Base-by-base conservation (phyloP, 2,329 filamentous ascomycete species). In the Penicillium sp. region DNA sequence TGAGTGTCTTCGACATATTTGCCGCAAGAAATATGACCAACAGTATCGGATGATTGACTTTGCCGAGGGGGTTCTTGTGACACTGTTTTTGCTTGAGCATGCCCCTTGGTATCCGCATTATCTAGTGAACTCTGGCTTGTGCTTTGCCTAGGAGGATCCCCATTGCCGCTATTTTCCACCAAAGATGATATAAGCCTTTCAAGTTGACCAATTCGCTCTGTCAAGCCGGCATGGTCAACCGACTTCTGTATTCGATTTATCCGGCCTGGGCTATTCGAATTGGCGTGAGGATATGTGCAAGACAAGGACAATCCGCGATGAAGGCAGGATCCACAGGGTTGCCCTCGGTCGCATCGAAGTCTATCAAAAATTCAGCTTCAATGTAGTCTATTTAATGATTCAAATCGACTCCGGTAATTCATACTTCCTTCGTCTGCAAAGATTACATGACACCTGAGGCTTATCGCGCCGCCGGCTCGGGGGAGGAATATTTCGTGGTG, bases 261-360 rank as follows among this genome's bases (percentile, higher is more conserved):
- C 13, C 39, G 51, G 2, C 29, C 26, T 3, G 36, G 26, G 16
- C 16, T 31, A 7, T 26, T 29, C 19, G 43, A 16, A 21, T 28
- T 24, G 10, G 31, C 10, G 13, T 28, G 31, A 5, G 34, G 37
- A 37, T 57, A 57, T 23, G 54, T 54, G 73, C 83, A 84, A 60
- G 75, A 78, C 70, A 81, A 83, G 56, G 79, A 79, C 61, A 83
- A 80, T 54, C 81, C 81, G 51, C 81, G 76, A 65, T 83, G 82
- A 28, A 77, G 77, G 67, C 81, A 84, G 58, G 83, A 83, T 67
- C 82, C 81, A 70, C 81, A 84, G 43, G 81, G 81, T 40, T 81
- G 78, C 40, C 73, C 76, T 61, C 81, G 78, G 64, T 84, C 83
- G 70, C 81, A 84, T 71, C 82, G 83, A 60, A 83, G 67, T 62